Conservation (phyloP, 148 eudicot species). For the Bassia scoparia region DNA sequence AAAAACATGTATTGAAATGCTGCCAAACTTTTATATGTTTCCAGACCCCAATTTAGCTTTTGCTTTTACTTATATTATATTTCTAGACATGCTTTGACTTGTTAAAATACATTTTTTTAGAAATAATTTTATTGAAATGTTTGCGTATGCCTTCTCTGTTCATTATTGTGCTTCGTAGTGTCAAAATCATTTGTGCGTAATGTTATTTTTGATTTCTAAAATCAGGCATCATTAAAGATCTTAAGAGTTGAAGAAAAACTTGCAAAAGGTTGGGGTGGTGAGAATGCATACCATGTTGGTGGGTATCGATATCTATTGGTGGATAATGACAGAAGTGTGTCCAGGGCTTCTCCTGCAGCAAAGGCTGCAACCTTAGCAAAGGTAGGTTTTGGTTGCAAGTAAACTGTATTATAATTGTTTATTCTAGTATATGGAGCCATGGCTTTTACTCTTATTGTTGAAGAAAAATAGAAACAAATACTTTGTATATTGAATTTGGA, state of each 20-base stretch:
- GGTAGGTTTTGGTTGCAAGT: conserved; percentile 37
- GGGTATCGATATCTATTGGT: conserved; percentile 87
- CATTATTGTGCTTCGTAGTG: not conserved
- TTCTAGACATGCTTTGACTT: not conserved
- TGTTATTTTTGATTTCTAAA: conserved; percentile 4
- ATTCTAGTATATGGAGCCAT: no score
- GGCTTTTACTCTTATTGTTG: no score
- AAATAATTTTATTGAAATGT: not conserved
- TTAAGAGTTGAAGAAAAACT: conserved; percentile 83
- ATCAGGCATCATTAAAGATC: conserved; percentile 74
- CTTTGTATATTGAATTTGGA: not conserved
- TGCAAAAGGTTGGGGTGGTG: conserved; percentile 98
- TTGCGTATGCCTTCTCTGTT: not conserved
- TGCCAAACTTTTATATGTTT: not conserved
- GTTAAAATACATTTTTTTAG: no score
- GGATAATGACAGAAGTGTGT: conserved; percentile 75
- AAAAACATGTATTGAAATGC: not conserved
- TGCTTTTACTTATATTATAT: no score
- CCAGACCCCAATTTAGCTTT: not conserved
- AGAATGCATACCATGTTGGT: conserved; percentile 94
- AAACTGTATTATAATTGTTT: not conserved
- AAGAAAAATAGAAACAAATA: no score
- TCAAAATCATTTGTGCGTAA: not conserved
- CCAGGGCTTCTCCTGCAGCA: conserved; percentile 84
- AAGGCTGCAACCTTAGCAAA: conserved; percentile 84